Evolutionary conservation across 1,284 basidiomycete species (phyloP), one percentile per base, ranked within the genome.

Genomic region (Fistulinella cinereoalba): DNA sequence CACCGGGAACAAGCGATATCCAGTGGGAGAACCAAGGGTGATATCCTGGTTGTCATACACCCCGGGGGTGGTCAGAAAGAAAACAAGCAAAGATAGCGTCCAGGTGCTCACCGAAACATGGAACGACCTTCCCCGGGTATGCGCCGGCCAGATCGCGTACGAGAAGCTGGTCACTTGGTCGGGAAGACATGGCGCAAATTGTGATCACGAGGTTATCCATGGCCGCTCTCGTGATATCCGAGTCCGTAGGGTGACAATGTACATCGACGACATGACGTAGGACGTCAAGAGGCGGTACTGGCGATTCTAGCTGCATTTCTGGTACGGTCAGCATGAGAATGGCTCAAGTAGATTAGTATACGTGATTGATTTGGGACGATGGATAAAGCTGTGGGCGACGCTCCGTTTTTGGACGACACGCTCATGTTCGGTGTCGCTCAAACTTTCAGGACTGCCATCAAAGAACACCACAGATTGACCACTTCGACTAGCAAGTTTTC

Each of bases 21-120:
- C 73, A 73, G 62, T 92, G 81, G 3, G 80, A 72, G 64, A 87
- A 92, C 90, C 89, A 92, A 6, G 90, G 90, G 62, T 92, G 90
- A 56, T 88, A 81, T 16, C 89, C 88, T 90, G 53, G 27, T 15
- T 55, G 40, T 6, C 23, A 43, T 44, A 47, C 46, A 49, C 49
- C 37, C 46, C 34, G 33, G 23, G 49, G 41, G 25, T 51, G 31
- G 32, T 46, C 6, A 59, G 50, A 46, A 37, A 54, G 37, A 24
- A 29, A 24, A 21, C n/a, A n/a, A 51, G 34, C 24, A 4, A 39
- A 31, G 37, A 41, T 12, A 39, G n/a, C 25, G 29, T 28, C 50
- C 22, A 32, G 43, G 18, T 18, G 46, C 80, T 66, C 50, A 86
- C 86, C 87, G 61, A 90, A 90, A 58, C 79, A 82, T 47, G 87